Base-by-base conservation (phyloP, 805 yeast genomes). In the Martiniozyma abietophila region DNA sequence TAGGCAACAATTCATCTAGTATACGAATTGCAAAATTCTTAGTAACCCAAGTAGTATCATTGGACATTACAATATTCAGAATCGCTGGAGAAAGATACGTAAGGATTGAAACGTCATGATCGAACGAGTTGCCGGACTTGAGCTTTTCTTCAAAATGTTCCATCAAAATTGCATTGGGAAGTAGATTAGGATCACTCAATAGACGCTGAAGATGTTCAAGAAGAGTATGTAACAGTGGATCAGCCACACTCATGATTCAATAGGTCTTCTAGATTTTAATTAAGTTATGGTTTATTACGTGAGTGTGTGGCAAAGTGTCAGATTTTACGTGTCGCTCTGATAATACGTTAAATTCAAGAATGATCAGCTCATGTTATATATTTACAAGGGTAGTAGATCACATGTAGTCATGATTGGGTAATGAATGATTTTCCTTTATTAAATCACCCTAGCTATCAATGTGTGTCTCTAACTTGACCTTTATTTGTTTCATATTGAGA, bases 1-100 rank as follows among this genome's bases (percentile, higher is more conserved):
- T 49, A 1, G 39, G 34, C 15, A 62, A 38, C 11, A 61, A 35
- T 2, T 50, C 37, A 4, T 46, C 46, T 16, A 60, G 36, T 14
- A 61, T 27, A 2, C 39, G 39, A 3, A 56, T 38, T 0, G 49
- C 34, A 17, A 21, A 18, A 4, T 31, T 31, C 35, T 46, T 54
- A 22, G 45, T 38, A 2, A 38, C 46, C 2, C 23, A 25, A 14
- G 50, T 49, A 2, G 57, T 48, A 4, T 36, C 25, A 25, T 49
- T 36, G 0, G 55, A 47, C 29, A 49, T 44, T 3, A 58, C 47
- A 4, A 56, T 45, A 8, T 38, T 19, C 7, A 53, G 30, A 12
- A 48, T 35, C 6, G 40, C 35, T 4, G 54, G 52, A 2, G 48
- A 38, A 12, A 54, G 36, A 30, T 20, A 41, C 31, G 12, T 36